Evolutionary conservation across 805 yeast species (phyloP).

Genomic region (Barnettozyma sucrosica): DNA sequence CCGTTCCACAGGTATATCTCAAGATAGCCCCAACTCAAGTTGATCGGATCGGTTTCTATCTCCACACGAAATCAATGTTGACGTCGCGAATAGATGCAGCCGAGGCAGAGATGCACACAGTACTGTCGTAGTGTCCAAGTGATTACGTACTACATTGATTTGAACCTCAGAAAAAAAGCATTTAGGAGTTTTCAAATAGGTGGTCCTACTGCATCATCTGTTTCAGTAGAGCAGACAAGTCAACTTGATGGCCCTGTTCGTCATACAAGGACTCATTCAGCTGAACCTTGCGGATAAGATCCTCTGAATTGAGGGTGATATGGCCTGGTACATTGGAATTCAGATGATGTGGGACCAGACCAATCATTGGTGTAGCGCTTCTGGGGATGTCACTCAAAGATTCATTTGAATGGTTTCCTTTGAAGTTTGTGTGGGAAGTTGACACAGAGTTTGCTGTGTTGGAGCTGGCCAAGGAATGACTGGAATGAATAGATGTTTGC

Average conservation of each 20-base stretch:
- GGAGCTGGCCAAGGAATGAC: neutral
- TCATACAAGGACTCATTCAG: slow-evolving; percentile 5
- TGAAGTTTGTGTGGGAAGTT: neutral
- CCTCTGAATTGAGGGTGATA: neutral
- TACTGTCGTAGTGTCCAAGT: too few species aligned
- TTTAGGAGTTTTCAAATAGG: too few species aligned
- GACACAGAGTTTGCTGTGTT: neutral
- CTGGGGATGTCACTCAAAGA: slow-evolving; percentile 3
- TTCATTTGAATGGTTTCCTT: neutral
- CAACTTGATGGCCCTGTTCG: slow-evolving; percentile 5
- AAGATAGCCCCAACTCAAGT: too few species aligned
- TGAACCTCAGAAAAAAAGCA: too few species aligned
- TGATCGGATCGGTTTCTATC: too few species aligned
- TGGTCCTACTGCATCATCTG: neutral
- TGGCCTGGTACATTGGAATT: neutral
- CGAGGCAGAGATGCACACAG: too few species aligned
- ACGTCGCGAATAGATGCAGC: too few species aligned
- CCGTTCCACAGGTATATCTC: too few species aligned
- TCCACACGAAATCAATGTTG: too few species aligned
- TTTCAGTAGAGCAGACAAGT: slow-evolving; percentile 1
- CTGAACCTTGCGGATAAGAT: slow-evolving; percentile 1
- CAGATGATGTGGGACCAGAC: slow-evolving; percentile 5
- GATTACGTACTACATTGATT: too few species aligned
- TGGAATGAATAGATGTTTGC: neutral
- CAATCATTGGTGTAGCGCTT: slow-evolving; percentile 21